phyloP scores from a whole-genome alignment of 371 early-diverging fungal species.

The Mucor racemosus region DNA sequence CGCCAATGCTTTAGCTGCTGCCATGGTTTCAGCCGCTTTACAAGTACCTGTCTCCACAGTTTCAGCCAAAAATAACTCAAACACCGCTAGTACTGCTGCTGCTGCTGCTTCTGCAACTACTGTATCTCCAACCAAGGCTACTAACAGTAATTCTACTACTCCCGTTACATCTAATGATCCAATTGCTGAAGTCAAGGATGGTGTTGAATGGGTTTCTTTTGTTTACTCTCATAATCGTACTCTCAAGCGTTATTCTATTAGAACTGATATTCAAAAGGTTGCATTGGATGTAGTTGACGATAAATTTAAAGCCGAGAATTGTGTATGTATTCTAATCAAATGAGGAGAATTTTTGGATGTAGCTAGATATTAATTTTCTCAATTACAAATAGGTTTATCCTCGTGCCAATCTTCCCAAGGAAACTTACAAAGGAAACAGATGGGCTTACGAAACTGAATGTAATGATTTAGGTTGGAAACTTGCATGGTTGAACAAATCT shows the following conservation, averaged over 20 bases:
- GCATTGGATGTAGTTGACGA: conserved; percentile 67
- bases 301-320: conserved; percentile 81
- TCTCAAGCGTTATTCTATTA: conserved; percentile 72
- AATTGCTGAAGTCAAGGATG: conserved; percentile 55
- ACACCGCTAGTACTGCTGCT: conserved; percentile 2
- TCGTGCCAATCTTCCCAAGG: conserved; percentile 75
- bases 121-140: conserved; percentile 19
- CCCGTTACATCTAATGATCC: conserved; percentile 40
- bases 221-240: conserved; percentile 69
- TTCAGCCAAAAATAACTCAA: neutral
- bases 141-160: neutral
- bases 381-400: conserved; percentile 45
- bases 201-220: conserved; percentile 77
- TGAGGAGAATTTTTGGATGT: neutral
- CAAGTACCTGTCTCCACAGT: conserved; percentile 5
- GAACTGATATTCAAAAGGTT: conserved; percentile 85
- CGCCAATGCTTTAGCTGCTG: conserved; percentile 41
- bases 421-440: conserved; percentile 86
- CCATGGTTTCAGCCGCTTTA: conserved; percentile 38
- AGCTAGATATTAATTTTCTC: conserved; percentile 7
- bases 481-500: conserved; percentile 87
- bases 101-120: conserved; percentile 11
- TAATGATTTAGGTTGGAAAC: conserved; percentile 91
- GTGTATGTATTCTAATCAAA: conserved; percentile 54
- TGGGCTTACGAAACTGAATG: conserved; percentile 95